These are phyloP conservation scores for Hypoxylon trugodes DNA, from an alignment of 495 filamentous ascomycete species.

Conservation along the genomic window DNA sequence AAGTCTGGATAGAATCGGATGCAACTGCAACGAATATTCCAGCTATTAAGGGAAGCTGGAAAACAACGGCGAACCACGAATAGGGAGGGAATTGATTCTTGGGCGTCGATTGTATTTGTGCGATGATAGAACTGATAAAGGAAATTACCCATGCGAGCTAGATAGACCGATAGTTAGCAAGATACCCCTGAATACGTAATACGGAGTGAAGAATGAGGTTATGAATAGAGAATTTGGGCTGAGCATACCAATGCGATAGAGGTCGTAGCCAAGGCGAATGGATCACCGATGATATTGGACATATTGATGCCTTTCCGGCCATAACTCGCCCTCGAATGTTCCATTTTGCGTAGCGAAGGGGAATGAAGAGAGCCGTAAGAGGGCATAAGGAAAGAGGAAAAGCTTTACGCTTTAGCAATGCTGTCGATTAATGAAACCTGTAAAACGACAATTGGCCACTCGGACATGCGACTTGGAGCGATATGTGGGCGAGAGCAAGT, in stretches of 20 bases:
- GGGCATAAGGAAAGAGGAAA: constrained; percentile 65
- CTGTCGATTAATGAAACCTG: constrained; percentile 32
- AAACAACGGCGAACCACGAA: constrained; percentile 89
- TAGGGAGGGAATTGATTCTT: constrained; percentile 73
- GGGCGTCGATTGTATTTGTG: constrained; percentile 54
- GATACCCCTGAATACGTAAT: background rate
- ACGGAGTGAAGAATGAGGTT: background rate
- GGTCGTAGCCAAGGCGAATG: constrained; percentile 92
- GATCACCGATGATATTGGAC: constrained; percentile 93
- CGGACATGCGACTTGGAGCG: constrained; percentile 20
- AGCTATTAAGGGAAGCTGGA: constrained; percentile 81
- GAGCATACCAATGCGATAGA: constrained; percentile 86
- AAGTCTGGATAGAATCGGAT: constrained; percentile 82
- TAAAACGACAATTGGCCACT: constrained; percentile 20
- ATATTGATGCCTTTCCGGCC: constrained; percentile 70
- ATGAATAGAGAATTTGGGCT: background rate
- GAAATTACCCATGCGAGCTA: constrained; percentile 95
- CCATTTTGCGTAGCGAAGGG: constrained; percentile 85
- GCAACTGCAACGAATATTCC: constrained; percentile 82
- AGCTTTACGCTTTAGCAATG: constrained; percentile 17
- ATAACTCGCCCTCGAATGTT: constrained; percentile 65
- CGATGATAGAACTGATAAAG: constrained; percentile 84
- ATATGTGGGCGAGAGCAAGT: constrained; percentile 21
- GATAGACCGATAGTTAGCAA: constrained; percentile 35
- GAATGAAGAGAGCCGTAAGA: constrained; percentile 76